Conservation (phyloP, 2,329 filamentous ascomycete genomes). For the Eutypa lata region DNA sequence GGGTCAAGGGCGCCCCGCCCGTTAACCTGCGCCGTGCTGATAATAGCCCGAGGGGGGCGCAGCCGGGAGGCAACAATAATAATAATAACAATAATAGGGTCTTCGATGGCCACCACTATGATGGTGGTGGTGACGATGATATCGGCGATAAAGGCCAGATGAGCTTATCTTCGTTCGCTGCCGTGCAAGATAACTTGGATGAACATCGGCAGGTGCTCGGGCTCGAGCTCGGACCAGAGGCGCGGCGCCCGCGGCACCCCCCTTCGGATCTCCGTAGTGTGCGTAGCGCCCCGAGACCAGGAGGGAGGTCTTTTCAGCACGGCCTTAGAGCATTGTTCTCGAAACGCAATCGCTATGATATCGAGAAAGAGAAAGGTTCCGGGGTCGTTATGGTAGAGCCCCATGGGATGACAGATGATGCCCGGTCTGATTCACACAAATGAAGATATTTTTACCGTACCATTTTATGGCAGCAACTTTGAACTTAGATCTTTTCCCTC, state of each 20-base stretch:
- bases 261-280: background rate
- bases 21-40: slow-evolving; percentile 17
- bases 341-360: background rate
- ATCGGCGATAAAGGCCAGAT: background rate
- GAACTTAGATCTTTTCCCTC: too few species aligned
- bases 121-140: background rate
- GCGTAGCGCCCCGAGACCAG: background rate
- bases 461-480: too few species aligned
- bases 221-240: background rate
- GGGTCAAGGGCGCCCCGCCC: slow-evolving; percentile 19
- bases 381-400: background rate
- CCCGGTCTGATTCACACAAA: background rate
- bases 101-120: background rate
- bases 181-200: too few species aligned
- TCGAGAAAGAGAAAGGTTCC: background rate
- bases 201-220: too few species aligned
- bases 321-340: background rate
- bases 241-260: too few species aligned
- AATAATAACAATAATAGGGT: too few species aligned
- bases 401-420: background rate
- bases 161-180: background rate
- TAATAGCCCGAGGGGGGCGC: slow-evolving; percentile 2
- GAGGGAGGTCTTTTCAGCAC: background rate
- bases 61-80: too few species aligned
- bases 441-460: too few species aligned